These are phyloP conservation scores for Holtermanniella nyarrowii DNA, from an alignment of 768 basidiomycete species.

Conservation along the genomic window DNA sequence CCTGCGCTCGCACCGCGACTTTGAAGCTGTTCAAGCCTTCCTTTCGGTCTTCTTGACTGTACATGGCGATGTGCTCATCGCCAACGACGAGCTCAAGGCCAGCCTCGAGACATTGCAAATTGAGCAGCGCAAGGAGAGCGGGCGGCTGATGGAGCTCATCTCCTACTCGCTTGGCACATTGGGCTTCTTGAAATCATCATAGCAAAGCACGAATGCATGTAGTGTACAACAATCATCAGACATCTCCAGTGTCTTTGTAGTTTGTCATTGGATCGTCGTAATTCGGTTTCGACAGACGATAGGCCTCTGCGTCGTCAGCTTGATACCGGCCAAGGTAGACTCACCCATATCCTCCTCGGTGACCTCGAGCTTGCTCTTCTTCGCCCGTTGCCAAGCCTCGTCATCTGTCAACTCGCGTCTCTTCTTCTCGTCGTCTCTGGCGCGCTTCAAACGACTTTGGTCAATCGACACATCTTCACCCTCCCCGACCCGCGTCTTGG, in stretches of 20 bases:
- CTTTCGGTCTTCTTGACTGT: constrained; percentile 71
- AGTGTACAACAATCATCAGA: constrained; percentile 2
- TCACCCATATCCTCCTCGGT: constrained; percentile 57
- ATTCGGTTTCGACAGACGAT: constrained; percentile 61
- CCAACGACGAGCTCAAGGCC: constrained; percentile 54
- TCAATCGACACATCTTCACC: constrained; percentile 64
- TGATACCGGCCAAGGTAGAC: constrained; percentile 2
- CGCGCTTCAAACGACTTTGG: constrained; percentile 56
- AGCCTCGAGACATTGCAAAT: constrained; percentile 53
- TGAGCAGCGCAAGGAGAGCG: constrained; percentile 67
- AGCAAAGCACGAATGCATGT: constrained; percentile 4
- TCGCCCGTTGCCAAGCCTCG: constrained; percentile 48
- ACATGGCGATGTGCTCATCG: constrained; percentile 69
- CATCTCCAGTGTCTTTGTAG: constrained; percentile 53
- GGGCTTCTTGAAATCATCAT: constrained; percentile 35
- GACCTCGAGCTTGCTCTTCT: constrained; percentile 58
- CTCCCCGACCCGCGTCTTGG: constrained; percentile 70
- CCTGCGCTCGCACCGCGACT: constrained; percentile 70
- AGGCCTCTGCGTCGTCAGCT: constrained; percentile 54
- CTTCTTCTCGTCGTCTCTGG: constrained; percentile 70
- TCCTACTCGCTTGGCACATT: constrained; percentile 41
- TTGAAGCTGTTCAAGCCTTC: constrained; percentile 87
- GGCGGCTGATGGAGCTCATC: constrained; percentile 49
- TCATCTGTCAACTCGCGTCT: constrained; percentile 51
- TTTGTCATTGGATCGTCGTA: constrained; percentile 88